These are phyloP conservation scores for Coniophora puteana DNA, from an alignment of 1,284 basidiomycete species.

Conservation along the genomic window DNA sequence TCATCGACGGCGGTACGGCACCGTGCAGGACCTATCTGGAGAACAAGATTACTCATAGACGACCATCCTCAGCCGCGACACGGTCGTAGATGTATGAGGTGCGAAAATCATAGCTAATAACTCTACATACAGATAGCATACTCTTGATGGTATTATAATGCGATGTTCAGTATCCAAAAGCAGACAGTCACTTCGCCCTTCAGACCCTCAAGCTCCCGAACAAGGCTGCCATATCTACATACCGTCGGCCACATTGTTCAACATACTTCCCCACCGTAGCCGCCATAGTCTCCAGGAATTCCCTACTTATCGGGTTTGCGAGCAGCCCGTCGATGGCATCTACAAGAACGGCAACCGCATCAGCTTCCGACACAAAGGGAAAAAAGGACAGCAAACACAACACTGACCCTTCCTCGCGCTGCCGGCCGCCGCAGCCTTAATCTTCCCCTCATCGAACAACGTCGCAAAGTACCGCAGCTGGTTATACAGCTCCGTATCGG, in stretches of 20 bases:
- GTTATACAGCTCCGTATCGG: slow-evolving; percentile 80
- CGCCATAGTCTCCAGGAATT: slow-evolving; percentile 49
- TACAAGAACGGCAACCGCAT: slow-evolving; percentile 40
- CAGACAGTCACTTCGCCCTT: slow-evolving; percentile 4
- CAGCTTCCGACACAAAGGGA: slow-evolving; percentile 48
- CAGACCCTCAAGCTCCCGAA: slow-evolving; percentile 75
- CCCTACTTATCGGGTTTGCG: slow-evolving; percentile 48
- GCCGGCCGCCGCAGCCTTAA: slow-evolving; percentile 47
- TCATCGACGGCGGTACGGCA: slow-evolving; percentile 41
- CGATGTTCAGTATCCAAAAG: background rate
- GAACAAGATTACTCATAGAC: slow-evolving; percentile 3
- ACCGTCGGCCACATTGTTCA: slow-evolving; percentile 79
- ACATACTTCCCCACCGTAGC: slow-evolving; percentile 74
- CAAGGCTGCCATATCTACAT: slow-evolving; percentile 69
- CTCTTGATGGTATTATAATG: slow-evolving; percentile 9
- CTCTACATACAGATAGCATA: background rate
- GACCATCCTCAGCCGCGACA: background rate
- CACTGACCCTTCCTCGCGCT: slow-evolving; percentile 47
- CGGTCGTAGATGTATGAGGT: too few relatives aligned
- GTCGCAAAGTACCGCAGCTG: slow-evolving; percentile 81
- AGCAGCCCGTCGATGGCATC: slow-evolving; percentile 9
- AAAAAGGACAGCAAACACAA: background rate
- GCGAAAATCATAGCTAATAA: background rate
- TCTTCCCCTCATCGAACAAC: slow-evolving; percentile 75
- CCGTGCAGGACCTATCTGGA: slow-evolving; percentile 23